Evolutionary conservation across 106 monocot genomes (phyloP).

Genomic region (Alisma plantagoaquatica): DNA sequence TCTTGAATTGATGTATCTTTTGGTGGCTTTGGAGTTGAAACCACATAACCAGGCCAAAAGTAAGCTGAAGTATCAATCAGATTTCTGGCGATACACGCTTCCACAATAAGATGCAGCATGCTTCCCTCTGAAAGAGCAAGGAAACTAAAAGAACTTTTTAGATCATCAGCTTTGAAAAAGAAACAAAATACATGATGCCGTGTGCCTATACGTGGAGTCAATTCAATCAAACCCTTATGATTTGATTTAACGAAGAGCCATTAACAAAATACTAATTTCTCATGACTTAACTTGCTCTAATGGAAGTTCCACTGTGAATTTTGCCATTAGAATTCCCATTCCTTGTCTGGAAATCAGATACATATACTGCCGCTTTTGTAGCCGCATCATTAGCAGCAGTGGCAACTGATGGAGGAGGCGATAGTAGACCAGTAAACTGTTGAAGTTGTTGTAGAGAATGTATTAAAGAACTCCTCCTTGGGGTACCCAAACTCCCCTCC

Average conservation of each 20-base stretch:
- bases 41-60: constrained; percentile 62
- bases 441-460: not conserved
- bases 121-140: constrained; percentile 49
- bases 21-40: constrained; percentile 37
- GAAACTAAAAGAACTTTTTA: not conserved
- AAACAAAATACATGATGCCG: not conserved
- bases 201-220: not conserved
- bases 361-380: not conserved
- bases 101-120: constrained; percentile 80
- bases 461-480: not conserved
- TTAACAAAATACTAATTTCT: too few relatives aligned
- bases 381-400: not conserved
- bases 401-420: not conserved
- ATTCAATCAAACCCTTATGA: not conserved
- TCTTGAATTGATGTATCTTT: constrained; percentile 34
- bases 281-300: not conserved
- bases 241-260: too few relatives aligned
- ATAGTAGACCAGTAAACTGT: not conserved
- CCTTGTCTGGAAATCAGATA: not conserved
- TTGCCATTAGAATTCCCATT: not conserved
- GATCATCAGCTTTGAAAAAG: not conserved
- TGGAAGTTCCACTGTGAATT: not conserved
- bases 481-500: not conserved
- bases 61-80: constrained; percentile 74
- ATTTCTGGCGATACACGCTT: constrained; percentile 69